Base-by-base conservation (phyloP, 768 basidiomycete species). In the Fistulinella prunicolor region DNA sequence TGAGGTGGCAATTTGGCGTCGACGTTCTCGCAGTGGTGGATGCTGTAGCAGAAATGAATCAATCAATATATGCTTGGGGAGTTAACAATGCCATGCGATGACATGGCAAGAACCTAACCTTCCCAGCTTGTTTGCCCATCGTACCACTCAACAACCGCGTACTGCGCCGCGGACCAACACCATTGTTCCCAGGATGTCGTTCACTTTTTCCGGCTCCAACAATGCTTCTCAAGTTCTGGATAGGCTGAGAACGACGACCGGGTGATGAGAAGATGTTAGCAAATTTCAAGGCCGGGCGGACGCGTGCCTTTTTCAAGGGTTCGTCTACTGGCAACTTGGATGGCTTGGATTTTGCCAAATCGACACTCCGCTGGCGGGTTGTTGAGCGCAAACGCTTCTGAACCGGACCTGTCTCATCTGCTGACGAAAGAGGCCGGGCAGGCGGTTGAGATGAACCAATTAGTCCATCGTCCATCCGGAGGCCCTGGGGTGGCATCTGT, bases 301-400 rank as follows among this genome's bases (percentile, higher is more conserved):
- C 82, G 83, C 86, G 82, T 87, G 83, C 88, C 87, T 90, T 89
- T 86, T 87, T 88, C 77, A 78, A 73, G 68, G 82, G 79, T 69
- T 86, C 83, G 71, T 85, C 84, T 60, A 76, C 67, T 63, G 71
- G 72, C 59, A 77, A 67, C 75, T 85, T 88, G 63, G 73, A 76
- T 55, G 77, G 68, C 67, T 83, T 84, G 43, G 74, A 66, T 66
- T 80, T 83, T 53, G 71, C 67, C 58, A 62, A 39, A 63, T 73
- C 72, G 47, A 70, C 66, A 65, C 79, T 76, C 53, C 74, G 69
- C 54, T 80, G 80, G 50, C 76, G 78, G 13, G 72, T 69, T 46
- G 80, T 78, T 54, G 86, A 82, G 42, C 88, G 83, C 54, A 86
- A 66, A 63, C 81, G 83, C 72, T 91, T 91, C 55, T 79, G 76